Conservation (phyloP, 352 stramenopile species). For the Globisporangium megalacanthum region DNA sequence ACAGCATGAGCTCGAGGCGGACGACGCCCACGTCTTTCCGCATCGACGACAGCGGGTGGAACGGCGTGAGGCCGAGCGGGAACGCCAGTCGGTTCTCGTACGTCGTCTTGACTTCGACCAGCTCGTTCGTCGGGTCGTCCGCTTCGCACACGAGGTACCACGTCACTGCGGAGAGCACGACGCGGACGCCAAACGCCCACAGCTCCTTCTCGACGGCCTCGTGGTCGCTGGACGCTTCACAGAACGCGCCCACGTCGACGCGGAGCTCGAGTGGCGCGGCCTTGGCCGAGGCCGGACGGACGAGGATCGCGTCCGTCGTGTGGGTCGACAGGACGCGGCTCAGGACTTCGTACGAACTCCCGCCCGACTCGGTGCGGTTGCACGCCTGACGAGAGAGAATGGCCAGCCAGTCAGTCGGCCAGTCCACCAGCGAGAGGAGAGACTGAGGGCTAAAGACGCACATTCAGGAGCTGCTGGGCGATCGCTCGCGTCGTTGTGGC, state of each 20-base stretch:
- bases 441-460: slow-evolving; percentile 4
- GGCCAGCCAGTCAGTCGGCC: background rate
- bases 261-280: slow-evolving; percentile 48
- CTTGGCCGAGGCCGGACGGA: slow-evolving; percentile 57
- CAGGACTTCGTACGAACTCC: slow-evolving; percentile 64
- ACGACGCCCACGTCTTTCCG: slow-evolving; percentile 42
- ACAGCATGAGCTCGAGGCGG: slow-evolving; percentile 21
- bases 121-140: slow-evolving; percentile 51
- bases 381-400: slow-evolving; percentile 37
- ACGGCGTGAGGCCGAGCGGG: slow-evolving; percentile 45
- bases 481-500: slow-evolving; percentile 10
- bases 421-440: background rate
- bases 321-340: slow-evolving; percentile 50
- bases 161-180: slow-evolving; percentile 42
- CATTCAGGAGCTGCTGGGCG: slow-evolving; percentile 35
- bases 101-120: slow-evolving; percentile 47
- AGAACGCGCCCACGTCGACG: slow-evolving; percentile 56
- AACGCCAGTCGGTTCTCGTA: slow-evolving; percentile 65
- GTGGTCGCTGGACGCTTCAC: no score
- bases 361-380: slow-evolving; percentile 77
- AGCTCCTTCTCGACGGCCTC: slow-evolving; percentile 15
- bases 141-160: slow-evolving; percentile 72
- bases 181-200: slow-evolving; percentile 65
- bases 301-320: slow-evolving; percentile 46
- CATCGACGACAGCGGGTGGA: slow-evolving; percentile 39